Base-by-base conservation (phyloP, 2,329 filamentous ascomycete genomes). In the Fusarium dimerum region DNA sequence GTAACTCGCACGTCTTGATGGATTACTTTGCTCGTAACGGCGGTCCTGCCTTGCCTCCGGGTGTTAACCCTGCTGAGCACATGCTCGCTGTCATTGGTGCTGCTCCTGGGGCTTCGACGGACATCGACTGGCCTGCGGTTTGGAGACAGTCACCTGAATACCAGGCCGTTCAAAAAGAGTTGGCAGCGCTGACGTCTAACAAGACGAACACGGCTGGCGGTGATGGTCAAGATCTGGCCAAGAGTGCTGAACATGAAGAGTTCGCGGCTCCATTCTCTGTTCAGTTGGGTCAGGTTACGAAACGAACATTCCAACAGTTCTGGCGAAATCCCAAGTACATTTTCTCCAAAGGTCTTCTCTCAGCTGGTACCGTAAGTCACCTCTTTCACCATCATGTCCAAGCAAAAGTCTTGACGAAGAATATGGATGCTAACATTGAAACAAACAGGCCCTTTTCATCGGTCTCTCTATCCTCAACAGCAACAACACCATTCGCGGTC, bases 381-480 rank as follows among this genome's bases (percentile, higher is more conserved):
- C 15, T 2, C 3, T 1, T 4, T 2, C 0, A 3, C 13, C 12
- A 17, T 12, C 6, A 5, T 2, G 0, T 2, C 3, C 3, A 8
- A n/a, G n/a, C n/a, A n/a, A n/a, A n/a, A n/a, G n/a, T n/a, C n/a
- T n/a, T n/a, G n/a, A n/a, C n/a, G n/a, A n/a, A n/a, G n/a, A n/a
- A n/a, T n/a, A n/a, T n/a, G n/a, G n/a, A n/a, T n/a, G n/a, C 3
- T 2, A 13, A n/a, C 2, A 9, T 41, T 3, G 10, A 11, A 40
- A 9, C 12, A 11, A 40, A 9, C 50, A 57, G 16, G 58, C 15
- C 0, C 75, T 90, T 2, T 89, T 89, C 67, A 86, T 90, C 52
- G 87, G 87, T 1, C 83, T 89, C 62, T 86, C 84, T 0, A 87
- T 89, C 63, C 83, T 81, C 67, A 80, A 85, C 20, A 78, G 82